Evolutionary conservation across 805 yeast genomes (phyloP), one percentile per base, ranked within the genome.

Genomic region (Yarrowia porcina): DNA sequence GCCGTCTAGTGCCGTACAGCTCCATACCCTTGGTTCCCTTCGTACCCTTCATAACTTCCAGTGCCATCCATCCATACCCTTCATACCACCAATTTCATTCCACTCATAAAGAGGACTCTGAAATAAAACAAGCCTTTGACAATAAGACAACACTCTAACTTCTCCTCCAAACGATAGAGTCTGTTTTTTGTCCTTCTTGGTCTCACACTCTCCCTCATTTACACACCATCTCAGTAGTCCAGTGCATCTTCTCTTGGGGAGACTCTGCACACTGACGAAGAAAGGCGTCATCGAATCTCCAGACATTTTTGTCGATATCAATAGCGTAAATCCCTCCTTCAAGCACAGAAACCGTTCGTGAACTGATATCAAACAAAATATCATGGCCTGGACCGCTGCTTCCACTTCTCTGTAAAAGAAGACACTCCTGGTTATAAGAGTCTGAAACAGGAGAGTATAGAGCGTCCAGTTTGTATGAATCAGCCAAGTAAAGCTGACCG

Each of bases 341-440:
- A 7, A 52, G 17, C 20, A 52, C 27, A 17, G 59, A 52, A 6
- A 52, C 59, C 13, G 42, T 25, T 7, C 17, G 23, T 11, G 13
- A 18, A 13, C 59, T 52, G 23, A 52, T 17, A 18, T 52, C 44
- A 7, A 52, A 36, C 33, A 52, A 11, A 12, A 52, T 35, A 36
- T 52, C 59, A n/a, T 52, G 59, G 8, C 59, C 59, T 2, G 59
- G 59, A 2, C 59, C 59, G 18, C 59, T 36, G 33, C 59, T 52
- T n/a, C 59, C 44, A 36, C 59, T 52, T n/a, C 59, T 17, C 59
- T 52, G 59, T 3, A 52, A 18, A 17, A 52, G 9, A 8, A 52
- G 33, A 25, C 59, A 52, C 59, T 52, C 59, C 44, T 52, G 59
- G 59, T 36, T 52, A 17, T 52, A 44, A 7, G 59, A 52, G 8